Evolutionary conservation across 1,284 basidiomycete genomes (phyloP), one percentile per base, ranked within the genome.

Genomic region (Tylopilus sp.): DNA sequence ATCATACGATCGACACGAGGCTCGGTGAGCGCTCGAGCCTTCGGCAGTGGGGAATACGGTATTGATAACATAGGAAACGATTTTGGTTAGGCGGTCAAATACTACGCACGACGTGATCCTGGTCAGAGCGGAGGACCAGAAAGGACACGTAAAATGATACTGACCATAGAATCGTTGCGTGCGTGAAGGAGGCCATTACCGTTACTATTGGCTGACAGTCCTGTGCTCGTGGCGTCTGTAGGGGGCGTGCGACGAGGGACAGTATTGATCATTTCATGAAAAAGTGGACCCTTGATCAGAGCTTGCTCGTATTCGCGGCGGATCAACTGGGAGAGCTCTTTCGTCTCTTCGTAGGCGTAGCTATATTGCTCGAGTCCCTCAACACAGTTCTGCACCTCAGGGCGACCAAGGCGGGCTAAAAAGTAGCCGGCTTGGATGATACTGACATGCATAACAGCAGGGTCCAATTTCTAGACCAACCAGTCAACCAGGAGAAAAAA

Each of bases 341-440:
- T 87, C 42, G 88, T 85, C 61, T 93, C 89, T 62, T 92, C 91
- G 59, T 90, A 90, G 17, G 87, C 85, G 59, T 83, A 80, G 59
- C 83, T 86, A 65, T 94, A 94, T 70, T 96, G 94, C 59, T 88
- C 79, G 39, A 96, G 75, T 6, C 88, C 94, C 9, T 77, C 80
- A 58, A 94, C 84, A 64, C 91, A 93, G 59, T 86, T 85, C 49
- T 77, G 70, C 21, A 88, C 87, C 70, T 95, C 93, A 4, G 82
- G 82, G 18, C 88, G 81, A 5, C 85, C 89, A 29, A 87, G 72
- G n/a, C 82, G 77, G 3, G 90, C 91, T 46, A 94, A 79, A n/a
- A 91, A 73, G 45, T 77, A 80, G 12, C 91, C 91, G 0, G 91
- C 86, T 53, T 89, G 83, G 56, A 88, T 88, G 62, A 89, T 85